Evolutionary conservation across 495 filamentous ascomycete genomes (phyloP).

Genomic region (Thermothielavioides terrestris): DNA sequence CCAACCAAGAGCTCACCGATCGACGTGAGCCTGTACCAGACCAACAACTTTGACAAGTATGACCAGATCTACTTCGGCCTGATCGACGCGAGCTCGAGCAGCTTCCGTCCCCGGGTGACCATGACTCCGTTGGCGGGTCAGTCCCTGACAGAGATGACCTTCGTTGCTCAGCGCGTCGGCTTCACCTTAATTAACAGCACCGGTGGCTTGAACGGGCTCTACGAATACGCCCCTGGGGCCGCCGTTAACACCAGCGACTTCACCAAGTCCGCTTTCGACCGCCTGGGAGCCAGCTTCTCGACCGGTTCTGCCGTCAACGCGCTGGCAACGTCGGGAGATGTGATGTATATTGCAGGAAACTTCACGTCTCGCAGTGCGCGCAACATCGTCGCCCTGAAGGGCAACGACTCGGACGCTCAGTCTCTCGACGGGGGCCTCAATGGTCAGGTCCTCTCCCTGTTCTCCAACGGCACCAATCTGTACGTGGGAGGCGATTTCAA

Average conservation of each 20-base stretch:
- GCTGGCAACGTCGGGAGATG: conserved; percentile 49
- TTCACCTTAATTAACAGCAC: conserved; percentile 64
- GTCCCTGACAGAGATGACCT: conserved; percentile 49
- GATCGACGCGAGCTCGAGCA: conserved; percentile 64
- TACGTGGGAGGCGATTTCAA: conserved; percentile 87
- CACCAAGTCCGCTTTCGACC: conserved; percentile 61
- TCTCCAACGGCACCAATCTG: conserved; percentile 51
- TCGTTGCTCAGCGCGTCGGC: conserved; percentile 79
- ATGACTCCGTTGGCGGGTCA: conserved; percentile 62
- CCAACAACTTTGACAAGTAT: conserved; percentile 89
- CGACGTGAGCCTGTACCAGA: conserved; percentile 62
- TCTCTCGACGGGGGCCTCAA: conserved; percentile 71
- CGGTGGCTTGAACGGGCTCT: conserved; percentile 78
- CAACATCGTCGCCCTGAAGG: conserved; percentile 69
- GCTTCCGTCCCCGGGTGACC: conserved; percentile 75
- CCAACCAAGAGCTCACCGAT: conserved; percentile 36
- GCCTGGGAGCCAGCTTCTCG: conserved; percentile 59
- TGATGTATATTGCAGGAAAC: conserved; percentile 74
- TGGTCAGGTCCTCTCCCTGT: conserved; percentile 63
- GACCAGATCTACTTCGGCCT: conserved; percentile 79
- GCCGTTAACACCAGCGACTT: conserved; percentile 53
- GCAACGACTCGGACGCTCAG: conserved; percentile 48
- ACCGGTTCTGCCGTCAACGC: conserved; percentile 55
- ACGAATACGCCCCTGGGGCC: conserved; percentile 70
- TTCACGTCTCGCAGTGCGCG: conserved; percentile 57